Base-by-base conservation (phyloP, 1,284 basidiomycete species). In the Mixia osmundae region DNA sequence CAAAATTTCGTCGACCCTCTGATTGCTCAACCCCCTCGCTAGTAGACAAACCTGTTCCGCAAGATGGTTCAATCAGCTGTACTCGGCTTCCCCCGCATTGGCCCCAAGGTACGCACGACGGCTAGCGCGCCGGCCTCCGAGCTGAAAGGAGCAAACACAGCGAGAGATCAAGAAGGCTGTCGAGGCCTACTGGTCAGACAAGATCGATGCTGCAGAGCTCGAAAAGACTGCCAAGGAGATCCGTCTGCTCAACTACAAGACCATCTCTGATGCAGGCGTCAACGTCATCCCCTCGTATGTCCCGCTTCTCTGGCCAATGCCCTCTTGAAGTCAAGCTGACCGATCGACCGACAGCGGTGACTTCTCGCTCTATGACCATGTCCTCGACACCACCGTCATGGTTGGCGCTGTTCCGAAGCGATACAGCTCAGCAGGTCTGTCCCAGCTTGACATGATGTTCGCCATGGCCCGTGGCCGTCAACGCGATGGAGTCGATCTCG, bases 401-500 rank as follows among this genome's bases (percentile, higher is more conserved):
- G 91, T 99, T 69, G 91, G 91, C 60, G 83, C 78, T 52, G 82
- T 97, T 56, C 91, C 91, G 49, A 72, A 80, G 61, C 80, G 87
- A 51, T 97, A 97, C 62, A 65, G 72, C 45, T 74, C 76, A 45
- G 77, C 80, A 50, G 73, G 75, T 46, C 67, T 99, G 39, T 78
- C 78, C 30, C 66, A 72, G 41, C 73, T 97, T 48, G 91, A 99
- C 65, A 74, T 85, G 57, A 94, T 82, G 66, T 94, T 94, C 51
- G 83, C 91, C 52, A 87, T 97, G 79, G 91, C 87, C 45, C 91
- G 91, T 64, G 91, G 91, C 44, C 82, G 87, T 55, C 91, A 99
- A 64, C 69, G 62, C 57, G 59, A 75, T 44, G 75, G 72, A 47
- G 83, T 99, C 51, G 91, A 99, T 63, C 80, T 95, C 45, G 83